Evolutionary conservation across 176 grass and related monocot species (phyloP).

Genomic region (Triticum timopheevii): DNA sequence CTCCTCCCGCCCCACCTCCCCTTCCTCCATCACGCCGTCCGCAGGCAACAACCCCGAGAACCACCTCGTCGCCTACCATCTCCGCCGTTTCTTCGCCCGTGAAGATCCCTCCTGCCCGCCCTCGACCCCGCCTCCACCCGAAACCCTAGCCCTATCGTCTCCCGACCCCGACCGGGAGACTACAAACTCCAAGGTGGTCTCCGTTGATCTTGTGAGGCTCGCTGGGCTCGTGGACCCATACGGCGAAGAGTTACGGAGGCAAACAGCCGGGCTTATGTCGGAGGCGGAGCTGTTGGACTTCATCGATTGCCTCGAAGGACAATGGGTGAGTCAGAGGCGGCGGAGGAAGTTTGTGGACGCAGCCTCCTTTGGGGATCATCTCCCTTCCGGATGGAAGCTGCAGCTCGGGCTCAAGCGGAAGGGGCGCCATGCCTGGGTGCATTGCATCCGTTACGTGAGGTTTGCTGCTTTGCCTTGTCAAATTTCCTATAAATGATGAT

Average conservation of each 20-base stretch:
- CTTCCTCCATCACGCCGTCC: conserved; percentile 24
- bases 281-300: conserved; percentile 66
- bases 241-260: conserved; percentile 51
- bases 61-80: conserved; percentile 48
- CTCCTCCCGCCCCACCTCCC: conserved; percentile 15
- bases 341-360: conserved; percentile 76
- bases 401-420: conserved; percentile 81
- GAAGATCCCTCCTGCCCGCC: conserved; percentile 30
- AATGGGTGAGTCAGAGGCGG: conserved; percentile 54
- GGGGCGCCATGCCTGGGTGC: conserved; percentile 42
- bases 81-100: conserved; percentile 49
- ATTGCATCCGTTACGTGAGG: conserved; percentile 76
- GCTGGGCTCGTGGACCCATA: conserved; percentile 53
- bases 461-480: conserved; percentile 32
- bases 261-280: conserved; percentile 48
- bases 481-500: conserved; percentile 11
- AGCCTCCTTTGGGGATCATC: conserved; percentile 74
- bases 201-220: conserved; percentile 67
- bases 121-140: conserved; percentile 1
- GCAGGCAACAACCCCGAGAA: neutral
- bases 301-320: conserved; percentile 64
- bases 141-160: conserved; percentile 50
- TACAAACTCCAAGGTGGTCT: conserved; percentile 57
- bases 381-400: conserved; percentile 84
- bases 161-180: conserved; percentile 54